Base-by-base conservation (phyloP, 805 yeast species). In the Vanderwaltozyma tropicalis region DNA sequence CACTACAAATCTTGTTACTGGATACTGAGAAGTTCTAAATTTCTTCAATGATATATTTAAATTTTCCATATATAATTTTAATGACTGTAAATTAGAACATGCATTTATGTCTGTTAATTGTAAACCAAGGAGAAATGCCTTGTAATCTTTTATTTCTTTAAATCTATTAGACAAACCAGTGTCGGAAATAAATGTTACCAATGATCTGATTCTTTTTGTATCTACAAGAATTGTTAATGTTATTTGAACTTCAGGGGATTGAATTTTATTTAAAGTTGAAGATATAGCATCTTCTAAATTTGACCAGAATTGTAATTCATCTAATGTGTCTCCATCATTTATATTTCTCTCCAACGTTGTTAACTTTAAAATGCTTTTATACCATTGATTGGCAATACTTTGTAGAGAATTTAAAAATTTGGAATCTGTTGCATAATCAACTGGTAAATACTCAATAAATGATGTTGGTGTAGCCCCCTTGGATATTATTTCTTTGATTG, bases 251-350 rank as follows among this genome's bases (percentile, higher is more conserved):
- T 74, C 78, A 0, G 68, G 66, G 1, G 73, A 63, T 3, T 66
- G 56, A 1, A 83, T 57, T 51, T 86, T 95, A 1, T 65, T 63
- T 37, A 73, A 71, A 1, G 83, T 66, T 1, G 76, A 62, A 2
- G 47, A 40, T 31, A 88, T 62, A 0, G 84, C 78, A 2, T 59
- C 51, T 48, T 83, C 89, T 64, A 83, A 66, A 0, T 85, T 72
- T 8, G 65, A 61, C 96, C 96, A 88, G 46, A 82, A 87, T 33
- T 69, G 73, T 3, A 81, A 66, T 49, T 88, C 96, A 29, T 80
- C 86, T 1, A 59, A 46, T 1, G 75, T 68, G 0, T 74, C 60
- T 2, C 83, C 86, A 20, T 71, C 76, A 0, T 59, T 42, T 0
- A 81, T 74, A 20, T 71, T 71, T 18, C 63, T 62, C 0, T 86